These are phyloP conservation scores for Sclerotinia sclerotiorum DNA, from an alignment of 2,329 filamentous ascomycete genomes.

Conservation along the genomic window DNA sequence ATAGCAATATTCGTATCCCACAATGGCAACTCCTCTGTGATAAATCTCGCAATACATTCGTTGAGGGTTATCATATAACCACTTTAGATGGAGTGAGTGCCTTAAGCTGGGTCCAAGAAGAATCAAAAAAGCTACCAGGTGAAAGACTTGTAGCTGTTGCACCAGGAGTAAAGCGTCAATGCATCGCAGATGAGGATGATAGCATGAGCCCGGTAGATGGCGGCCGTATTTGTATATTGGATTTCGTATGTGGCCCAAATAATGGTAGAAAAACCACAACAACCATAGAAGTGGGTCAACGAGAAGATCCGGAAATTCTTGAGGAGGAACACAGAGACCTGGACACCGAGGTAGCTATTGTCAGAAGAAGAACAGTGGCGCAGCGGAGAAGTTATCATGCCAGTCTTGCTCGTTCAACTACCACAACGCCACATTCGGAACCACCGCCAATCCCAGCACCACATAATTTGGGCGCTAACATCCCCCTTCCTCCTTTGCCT, in stretches of 20 bases:
- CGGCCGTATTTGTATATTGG: conserved; percentile 68
- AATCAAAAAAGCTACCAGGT: conserved; percentile 48
- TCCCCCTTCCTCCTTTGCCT: conserved; percentile 25
- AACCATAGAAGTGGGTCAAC: conserved; percentile 69
- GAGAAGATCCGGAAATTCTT: conserved; percentile 65
- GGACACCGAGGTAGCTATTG: conserved; percentile 76
- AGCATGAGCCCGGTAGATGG: conserved; percentile 76
- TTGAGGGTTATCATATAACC: conserved; percentile 64
- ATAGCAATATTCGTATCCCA: conserved; percentile 47
- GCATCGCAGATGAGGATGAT: conserved; percentile 62
- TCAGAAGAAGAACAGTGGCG: conserved; percentile 70
- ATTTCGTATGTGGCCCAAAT: conserved; percentile 64
- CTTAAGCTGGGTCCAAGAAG: conserved; percentile 69
- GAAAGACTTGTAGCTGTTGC: conserved; percentile 70
- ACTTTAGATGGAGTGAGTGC: conserved; percentile 65
- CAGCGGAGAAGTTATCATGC: conserved; percentile 53
- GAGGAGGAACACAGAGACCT: conserved; percentile 73
- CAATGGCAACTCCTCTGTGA: conserved; percentile 71
- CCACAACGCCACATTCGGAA: conserved; percentile 40
- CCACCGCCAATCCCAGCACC: conserved; percentile 34
- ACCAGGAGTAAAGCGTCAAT: conserved; percentile 62
- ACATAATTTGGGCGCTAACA: conserved; percentile 27
- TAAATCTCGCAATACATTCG: conserved; percentile 65
- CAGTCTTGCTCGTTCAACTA: conserved; percentile 51
- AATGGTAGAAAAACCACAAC: conserved; percentile 59